Evolutionary conservation across 306 rosid species (phyloP).

Genomic region (Phaseolus lunatus): DNA sequence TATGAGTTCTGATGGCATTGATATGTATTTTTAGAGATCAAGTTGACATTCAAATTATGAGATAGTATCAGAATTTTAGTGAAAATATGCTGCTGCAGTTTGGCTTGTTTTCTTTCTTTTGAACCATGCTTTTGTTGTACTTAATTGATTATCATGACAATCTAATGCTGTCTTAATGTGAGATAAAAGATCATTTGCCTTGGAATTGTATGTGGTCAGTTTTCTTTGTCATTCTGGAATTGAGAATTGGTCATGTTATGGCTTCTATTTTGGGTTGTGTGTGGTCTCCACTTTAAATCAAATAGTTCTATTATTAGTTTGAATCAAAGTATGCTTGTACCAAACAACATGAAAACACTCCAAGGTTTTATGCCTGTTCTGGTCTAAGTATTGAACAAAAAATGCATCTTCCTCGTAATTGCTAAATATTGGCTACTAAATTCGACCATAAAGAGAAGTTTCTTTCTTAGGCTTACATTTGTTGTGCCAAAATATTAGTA

Average conservation of each 20-base stretch:
- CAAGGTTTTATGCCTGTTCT: not conserved
- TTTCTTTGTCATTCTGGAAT: not conserved
- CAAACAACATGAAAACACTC: not conserved
- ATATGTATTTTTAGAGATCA: constrained; percentile 43
- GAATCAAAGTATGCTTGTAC: not conserved
- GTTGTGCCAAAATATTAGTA: not conserved
- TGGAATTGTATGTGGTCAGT: constrained; percentile 2
- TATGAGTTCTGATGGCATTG: constrained; percentile 28
- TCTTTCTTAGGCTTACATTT: too few species aligned
- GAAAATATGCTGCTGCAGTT: constrained; percentile 18
- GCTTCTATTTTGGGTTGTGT: not conserved
- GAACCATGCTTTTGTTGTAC: constrained; percentile 33
- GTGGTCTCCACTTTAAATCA: not conserved
- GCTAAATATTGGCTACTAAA: not conserved
- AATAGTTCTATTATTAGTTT: not conserved
- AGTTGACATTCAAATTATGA: constrained; percentile 27
- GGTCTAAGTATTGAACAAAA: constrained; percentile 3
- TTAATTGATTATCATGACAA: constrained; percentile 34
- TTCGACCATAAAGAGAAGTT: constrained; percentile 3
- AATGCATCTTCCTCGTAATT: constrained; percentile 8
- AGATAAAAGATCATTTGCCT: constrained; percentile 29
- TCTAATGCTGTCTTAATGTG: not conserved
- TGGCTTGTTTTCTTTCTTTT: constrained; percentile 31
- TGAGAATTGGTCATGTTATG: not conserved
- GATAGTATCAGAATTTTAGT: constrained; percentile 28